These are phyloP conservation scores for Fusarium hainanense DNA, from an alignment of 2,329 filamentous ascomycete genomes.

Conservation along the genomic window DNA sequence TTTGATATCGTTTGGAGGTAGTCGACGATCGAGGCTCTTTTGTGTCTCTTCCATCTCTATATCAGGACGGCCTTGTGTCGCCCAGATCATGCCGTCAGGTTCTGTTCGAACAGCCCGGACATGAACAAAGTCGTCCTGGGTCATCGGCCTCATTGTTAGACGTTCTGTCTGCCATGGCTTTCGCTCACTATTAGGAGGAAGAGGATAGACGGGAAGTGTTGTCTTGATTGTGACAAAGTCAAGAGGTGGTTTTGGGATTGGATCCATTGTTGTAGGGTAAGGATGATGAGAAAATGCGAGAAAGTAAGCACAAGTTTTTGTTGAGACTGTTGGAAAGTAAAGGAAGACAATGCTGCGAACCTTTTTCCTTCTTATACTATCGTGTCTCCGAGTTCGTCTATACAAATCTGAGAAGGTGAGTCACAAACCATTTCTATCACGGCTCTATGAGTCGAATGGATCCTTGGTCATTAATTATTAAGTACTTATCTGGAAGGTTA, in stretches of 20 bases:
- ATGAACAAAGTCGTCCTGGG: constrained; percentile 60
- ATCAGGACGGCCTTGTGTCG: constrained; percentile 57
- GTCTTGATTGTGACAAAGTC: constrained; percentile 59
- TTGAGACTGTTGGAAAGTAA: not conserved
- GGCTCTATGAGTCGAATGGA: not conserved
- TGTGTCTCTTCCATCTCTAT: constrained; percentile 57
- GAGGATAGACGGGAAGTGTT: constrained; percentile 57
- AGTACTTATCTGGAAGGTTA: not conserved
- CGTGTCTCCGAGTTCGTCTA: not conserved
- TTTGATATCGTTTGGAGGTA: constrained; percentile 61
- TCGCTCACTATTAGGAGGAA: constrained; percentile 55
- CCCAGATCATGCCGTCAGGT: constrained; percentile 72
- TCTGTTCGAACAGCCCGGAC: constrained; percentile 65
- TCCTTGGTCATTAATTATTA: not conserved
- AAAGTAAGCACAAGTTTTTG: not conserved
- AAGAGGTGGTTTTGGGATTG: constrained; percentile 30
- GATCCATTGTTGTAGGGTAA: constrained; percentile 37
- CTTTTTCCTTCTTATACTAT: not conserved
- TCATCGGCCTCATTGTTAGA: constrained; percentile 64
- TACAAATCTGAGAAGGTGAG: not conserved
- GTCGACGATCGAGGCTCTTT: constrained; percentile 52
- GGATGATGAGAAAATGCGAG: not conserved
- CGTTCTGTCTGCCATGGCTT: constrained; percentile 61
- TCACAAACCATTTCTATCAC: not conserved
- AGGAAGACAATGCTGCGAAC: not conserved